A percentile compares a stretch with the other conserved stretches of the same genome.
These are phyloP conservation scores for Trichoderma citrinoviride DNA, from an alignment of 2,329 filamentous ascomycete genomes.

Conservation along the genomic window DNA sequence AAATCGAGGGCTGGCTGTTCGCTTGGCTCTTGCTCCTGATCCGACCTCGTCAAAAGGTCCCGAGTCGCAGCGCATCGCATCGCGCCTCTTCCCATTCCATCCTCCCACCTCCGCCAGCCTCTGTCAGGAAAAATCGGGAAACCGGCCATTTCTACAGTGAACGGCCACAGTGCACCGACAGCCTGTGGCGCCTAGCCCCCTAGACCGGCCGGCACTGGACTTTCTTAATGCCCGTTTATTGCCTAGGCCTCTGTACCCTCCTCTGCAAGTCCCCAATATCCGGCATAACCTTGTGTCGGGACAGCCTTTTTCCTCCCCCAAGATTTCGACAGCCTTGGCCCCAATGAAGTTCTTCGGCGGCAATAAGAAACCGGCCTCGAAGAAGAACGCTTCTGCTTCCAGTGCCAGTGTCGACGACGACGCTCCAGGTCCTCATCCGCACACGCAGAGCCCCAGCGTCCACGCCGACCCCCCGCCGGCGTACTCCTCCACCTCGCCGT, in stretches of 20 bases:
- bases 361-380: constrained; percentile 43
- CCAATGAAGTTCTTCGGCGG: constrained; percentile 54
- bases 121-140: constrained; percentile 20
- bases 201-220: constrained; percentile 1
- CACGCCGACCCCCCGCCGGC: constrained; percentile 34
- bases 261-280: constrained; percentile 31
- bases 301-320: constrained; percentile 29
- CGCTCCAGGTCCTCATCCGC: constrained; percentile 27
- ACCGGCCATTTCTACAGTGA: background rate
- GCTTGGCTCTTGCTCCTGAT: constrained; percentile 14
- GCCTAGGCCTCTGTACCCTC: constrained; percentile 23
- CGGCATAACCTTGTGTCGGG: constrained; percentile 43
- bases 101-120: constrained; percentile 24
- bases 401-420: constrained; percentile 37
- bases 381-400: constrained; percentile 40
- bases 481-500: constrained; percentile 33
- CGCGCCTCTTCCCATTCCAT: constrained; percentile 22
- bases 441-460: constrained; percentile 34
- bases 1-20: constrained; percentile 30
- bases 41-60: constrained; percentile 8
- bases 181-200: constrained; percentile 11
- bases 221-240: constrained; percentile 35
- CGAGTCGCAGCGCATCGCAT: constrained; percentile 9
- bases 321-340: constrained; percentile 24
- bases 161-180: constrained; percentile 10